phyloP scores from a whole-genome alignment of 2,329 filamentous ascomycete genomes.

The Talaromyces sp. region DNA sequence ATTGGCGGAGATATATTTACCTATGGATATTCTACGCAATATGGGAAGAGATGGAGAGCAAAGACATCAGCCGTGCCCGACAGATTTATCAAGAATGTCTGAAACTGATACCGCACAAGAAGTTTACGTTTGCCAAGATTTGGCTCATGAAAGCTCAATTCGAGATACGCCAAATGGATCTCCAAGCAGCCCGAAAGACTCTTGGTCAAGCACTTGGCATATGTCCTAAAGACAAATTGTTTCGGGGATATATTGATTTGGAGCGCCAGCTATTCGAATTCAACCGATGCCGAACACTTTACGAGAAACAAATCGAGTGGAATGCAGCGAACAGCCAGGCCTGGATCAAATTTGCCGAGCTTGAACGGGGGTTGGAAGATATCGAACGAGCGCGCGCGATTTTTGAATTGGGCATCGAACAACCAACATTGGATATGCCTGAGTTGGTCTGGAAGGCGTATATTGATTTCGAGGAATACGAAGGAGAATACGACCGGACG shows the following conservation, averaged over 20 bases:
- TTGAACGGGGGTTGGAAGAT: slow-evolving; percentile 89
- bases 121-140: slow-evolving; percentile 95
- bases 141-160: slow-evolving; percentile 95
- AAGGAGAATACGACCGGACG: slow-evolving; percentile 82
- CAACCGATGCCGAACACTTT: slow-evolving; percentile 80
- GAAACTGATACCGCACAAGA: slow-evolving; percentile 86
- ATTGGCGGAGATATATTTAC: slow-evolving; percentile 97
- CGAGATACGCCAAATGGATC: slow-evolving; percentile 80
- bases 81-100: slow-evolving; percentile 91
- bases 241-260: slow-evolving; percentile 87
- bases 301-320: slow-evolving; percentile 91
- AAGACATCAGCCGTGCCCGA: slow-evolving; percentile 71
- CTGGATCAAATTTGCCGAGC: slow-evolving; percentile 94
- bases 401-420: slow-evolving; percentile 82
- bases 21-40: slow-evolving; percentile 97
- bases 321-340: slow-evolving; percentile 86
- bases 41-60: slow-evolving; percentile 85
- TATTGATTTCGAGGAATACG: slow-evolving; percentile 97
- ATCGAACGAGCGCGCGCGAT: slow-evolving; percentile 83
- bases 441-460: slow-evolving; percentile 97
- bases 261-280: slow-evolving; percentile 96
- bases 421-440: slow-evolving; percentile 88
- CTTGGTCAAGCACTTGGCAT: slow-evolving; percentile 86
- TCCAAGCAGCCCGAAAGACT: slow-evolving; percentile 78
- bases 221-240: slow-evolving; percentile 94